These are phyloP conservation scores for Teratosphaeria gauchensis DNA, from an alignment of 2,329 filamentous ascomycete species.

Conservation along the genomic window DNA sequence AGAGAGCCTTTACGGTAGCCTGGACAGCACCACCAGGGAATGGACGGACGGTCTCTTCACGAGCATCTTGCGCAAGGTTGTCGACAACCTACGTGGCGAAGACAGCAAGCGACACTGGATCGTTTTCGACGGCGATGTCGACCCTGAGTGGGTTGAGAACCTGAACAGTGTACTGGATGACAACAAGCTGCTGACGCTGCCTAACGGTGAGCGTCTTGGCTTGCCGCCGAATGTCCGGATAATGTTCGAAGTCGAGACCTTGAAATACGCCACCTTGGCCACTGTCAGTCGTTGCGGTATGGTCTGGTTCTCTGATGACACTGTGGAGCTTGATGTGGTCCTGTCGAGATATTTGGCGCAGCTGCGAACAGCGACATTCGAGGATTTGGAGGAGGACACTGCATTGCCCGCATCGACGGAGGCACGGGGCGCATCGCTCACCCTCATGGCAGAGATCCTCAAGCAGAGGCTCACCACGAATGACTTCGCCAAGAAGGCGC, in stretches of 20 bases:
- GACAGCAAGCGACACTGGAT: constrained; percentile 98
- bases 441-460: constrained; percentile 69
- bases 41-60: constrained; percentile 99
- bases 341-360: constrained; percentile 81
- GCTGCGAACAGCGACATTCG: constrained; percentile 73
- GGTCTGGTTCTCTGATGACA: constrained; percentile 99
- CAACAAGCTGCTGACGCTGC: constrained; percentile 93
- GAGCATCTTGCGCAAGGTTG: constrained; percentile 93
- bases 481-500: constrained; percentile 67
- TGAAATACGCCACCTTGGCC: constrained; percentile 93
- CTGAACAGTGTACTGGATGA: constrained; percentile 98
- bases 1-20: constrained; percentile 87
- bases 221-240: constrained; percentile 91
- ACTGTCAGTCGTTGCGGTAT: constrained; percentile 99
- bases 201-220: constrained; percentile 95
- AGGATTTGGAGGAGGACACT: constrained; percentile 90
- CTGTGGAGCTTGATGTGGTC: constrained; percentile 87
- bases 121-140: constrained; percentile 96
- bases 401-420: constrained; percentile 52
- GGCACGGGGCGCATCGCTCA: constrained; percentile 62
- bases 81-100: constrained; percentile 95
- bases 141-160: constrained; percentile 99
- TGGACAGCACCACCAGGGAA: constrained; percentile 93
- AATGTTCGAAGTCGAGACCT: constrained; percentile 98
- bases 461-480: constrained; percentile 66